Percentiles rank a stretch among this genome's conserved stretches.
Conservation (phyloP, 1,284 basidiomycete genomes). For the Puccinia horiana region DNA sequence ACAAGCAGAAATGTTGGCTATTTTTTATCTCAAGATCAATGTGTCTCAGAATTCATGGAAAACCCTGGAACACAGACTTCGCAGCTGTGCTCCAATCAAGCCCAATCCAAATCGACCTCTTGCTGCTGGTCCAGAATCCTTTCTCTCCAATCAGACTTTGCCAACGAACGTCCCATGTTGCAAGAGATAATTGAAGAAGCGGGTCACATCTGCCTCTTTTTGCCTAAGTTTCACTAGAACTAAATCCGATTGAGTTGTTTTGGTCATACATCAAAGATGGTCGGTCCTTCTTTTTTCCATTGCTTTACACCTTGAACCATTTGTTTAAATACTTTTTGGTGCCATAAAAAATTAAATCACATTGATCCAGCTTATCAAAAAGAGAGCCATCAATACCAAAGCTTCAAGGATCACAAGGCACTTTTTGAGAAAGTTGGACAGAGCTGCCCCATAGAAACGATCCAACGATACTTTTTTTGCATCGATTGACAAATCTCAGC, state of each 20-base stretch:
- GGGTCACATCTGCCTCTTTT: conserved; percentile 11
- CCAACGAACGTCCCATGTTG: not conserved
- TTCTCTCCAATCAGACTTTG: conserved; percentile 13
- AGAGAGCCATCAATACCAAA: not conserved
- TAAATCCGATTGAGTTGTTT: conserved; percentile 29
- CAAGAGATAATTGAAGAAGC: conserved; percentile 15
- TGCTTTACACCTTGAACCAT: no score
- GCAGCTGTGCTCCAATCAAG: no score
- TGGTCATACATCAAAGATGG: no score
- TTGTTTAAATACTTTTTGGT: not conserved
- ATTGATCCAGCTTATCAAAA: not conserved
- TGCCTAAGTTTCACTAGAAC: conserved; percentile 17
- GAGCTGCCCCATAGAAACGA: not conserved
- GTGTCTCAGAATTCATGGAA: not conserved
- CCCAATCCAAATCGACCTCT: not conserved
- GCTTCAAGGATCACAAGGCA: not conserved
- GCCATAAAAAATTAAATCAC: no score
- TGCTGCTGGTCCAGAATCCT: conserved; percentile 16
- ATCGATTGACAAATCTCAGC: not conserved
- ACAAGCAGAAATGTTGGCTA: not conserved
- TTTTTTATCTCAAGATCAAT: conserved; percentile 13
- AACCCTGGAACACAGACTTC: no score
- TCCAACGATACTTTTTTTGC: not conserved
- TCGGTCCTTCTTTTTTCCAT: not conserved
- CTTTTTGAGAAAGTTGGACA: not conserved